Evolutionary conservation across 192 early-diverging fungal species (phyloP).

Genomic region (Podila minutissima): DNA sequence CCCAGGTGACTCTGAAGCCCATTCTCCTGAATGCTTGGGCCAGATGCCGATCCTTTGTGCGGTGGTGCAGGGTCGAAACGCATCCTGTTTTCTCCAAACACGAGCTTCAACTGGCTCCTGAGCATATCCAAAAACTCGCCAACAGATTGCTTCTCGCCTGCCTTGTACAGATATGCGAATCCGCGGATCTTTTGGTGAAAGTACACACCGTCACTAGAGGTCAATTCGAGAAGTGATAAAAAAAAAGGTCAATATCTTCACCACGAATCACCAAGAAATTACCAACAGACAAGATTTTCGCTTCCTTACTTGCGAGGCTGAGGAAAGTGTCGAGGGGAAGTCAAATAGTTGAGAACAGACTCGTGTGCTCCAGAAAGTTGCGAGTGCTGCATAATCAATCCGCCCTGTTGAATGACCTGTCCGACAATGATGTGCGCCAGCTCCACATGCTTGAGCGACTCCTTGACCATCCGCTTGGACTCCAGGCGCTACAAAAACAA

Average conservation of each 20-base stretch:
- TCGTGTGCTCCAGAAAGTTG: slow-evolving; percentile 9
- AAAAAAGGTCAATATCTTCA: too few species aligned
- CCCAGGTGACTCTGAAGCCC: not conserved
- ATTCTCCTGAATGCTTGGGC: not conserved
- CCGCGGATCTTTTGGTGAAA: slow-evolving; percentile 31
- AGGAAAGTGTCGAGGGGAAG: slow-evolving; percentile 23
- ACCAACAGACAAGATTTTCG: too few species aligned
- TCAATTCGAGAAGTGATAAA: not conserved
- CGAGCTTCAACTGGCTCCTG: slow-evolving; percentile 8
- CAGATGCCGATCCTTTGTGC: not conserved
- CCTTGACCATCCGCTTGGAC: slow-evolving; percentile 9
- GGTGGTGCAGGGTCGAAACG: not conserved
- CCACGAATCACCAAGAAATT: too few species aligned
- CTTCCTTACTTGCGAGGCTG: slow-evolving; percentile 26
- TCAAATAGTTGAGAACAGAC: slow-evolving; percentile 29
- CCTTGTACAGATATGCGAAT: slow-evolving; percentile 27
- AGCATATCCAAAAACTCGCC: slow-evolving; percentile 15
- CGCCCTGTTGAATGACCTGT: slow-evolving; percentile 33
- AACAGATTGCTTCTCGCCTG: slow-evolving; percentile 35
- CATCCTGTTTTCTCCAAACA: not conserved
- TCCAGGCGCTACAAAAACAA: slow-evolving; percentile 19
- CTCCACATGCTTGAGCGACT: slow-evolving; percentile 15
- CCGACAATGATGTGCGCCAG: slow-evolving; percentile 23
- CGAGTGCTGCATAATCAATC: slow-evolving; percentile 20
- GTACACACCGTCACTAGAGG: slow-evolving; percentile 18